Conservation (phyloP, 768 basidiomycete genomes). For the Tylopilus sp. region DNA sequence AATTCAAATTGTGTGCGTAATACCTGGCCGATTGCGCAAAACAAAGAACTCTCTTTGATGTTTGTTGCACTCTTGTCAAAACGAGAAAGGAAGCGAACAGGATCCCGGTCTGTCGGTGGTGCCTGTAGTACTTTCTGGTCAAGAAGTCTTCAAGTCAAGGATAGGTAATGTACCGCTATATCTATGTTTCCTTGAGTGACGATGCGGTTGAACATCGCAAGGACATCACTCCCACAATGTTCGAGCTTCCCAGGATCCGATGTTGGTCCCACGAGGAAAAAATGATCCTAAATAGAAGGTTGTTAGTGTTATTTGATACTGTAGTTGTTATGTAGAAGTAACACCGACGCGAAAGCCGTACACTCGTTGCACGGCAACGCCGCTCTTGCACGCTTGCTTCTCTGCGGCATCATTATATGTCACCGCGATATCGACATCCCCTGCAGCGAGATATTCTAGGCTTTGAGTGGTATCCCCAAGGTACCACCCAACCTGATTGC, state of each 20-base stretch:
- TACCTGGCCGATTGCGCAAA: conserved; percentile 47
- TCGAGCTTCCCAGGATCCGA: conserved; percentile 44
- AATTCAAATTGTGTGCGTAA: neutral
- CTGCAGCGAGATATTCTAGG: conserved; percentile 38
- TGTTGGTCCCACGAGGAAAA: conserved; percentile 45
- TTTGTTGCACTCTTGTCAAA: conserved; percentile 59
- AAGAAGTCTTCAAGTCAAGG: neutral
- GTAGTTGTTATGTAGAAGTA: neutral
- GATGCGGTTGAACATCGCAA: conserved; percentile 47
- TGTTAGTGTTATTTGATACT: neutral
- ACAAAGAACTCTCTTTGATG: conserved; percentile 51
- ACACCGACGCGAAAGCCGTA: conserved; percentile 47
- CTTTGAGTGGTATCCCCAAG: conserved; percentile 55
- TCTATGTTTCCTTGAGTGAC: conserved; percentile 42
- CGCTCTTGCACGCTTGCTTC: conserved; percentile 29
- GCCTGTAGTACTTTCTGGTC: conserved; percentile 10
- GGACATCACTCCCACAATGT: conserved; percentile 28
- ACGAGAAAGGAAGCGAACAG: conserved; percentile 50
- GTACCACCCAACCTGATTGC: conserved; percentile 50
- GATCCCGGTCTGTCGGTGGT: conserved; percentile 30
- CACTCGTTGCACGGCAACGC: conserved; percentile 31
- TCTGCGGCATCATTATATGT: conserved; percentile 55
- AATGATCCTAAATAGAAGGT: conserved; percentile 40
- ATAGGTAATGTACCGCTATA: conserved; percentile 28
- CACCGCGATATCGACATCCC: conserved; percentile 46